Evolutionary conservation across 345 rosid species (phyloP).

Genomic region (Lepidium didymum): DNA sequence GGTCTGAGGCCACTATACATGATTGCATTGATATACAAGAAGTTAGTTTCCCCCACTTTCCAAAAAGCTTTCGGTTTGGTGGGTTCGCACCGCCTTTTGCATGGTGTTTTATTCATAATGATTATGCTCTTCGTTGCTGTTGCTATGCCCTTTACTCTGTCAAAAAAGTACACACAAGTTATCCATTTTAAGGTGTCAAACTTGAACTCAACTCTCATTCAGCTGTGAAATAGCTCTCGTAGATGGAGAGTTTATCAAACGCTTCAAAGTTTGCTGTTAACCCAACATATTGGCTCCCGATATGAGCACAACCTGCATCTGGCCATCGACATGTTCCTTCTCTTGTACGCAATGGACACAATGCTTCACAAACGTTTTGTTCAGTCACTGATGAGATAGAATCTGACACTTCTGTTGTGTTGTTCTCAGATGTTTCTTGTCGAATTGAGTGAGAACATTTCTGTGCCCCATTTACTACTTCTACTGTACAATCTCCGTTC

Average conservation of each 20-base stretch:
- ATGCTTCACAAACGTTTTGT: constrained; percentile 48
- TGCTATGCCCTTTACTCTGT: constrained; percentile 20
- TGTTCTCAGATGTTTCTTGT: constrained; percentile 32
- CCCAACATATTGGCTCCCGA: constrained; percentile 73
- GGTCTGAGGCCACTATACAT: background rate
- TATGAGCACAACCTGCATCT: constrained; percentile 80
- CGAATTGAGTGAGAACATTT: constrained; percentile 33
- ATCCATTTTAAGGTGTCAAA: background rate
- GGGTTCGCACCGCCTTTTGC: background rate
- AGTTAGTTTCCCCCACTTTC: constrained; percentile 20
- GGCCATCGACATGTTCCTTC: constrained; percentile 92
- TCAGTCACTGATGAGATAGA: constrained; percentile 49
- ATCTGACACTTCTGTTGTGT: constrained; percentile 56
- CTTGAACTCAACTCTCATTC: constrained; percentile 24
- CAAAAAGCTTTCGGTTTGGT: constrained; percentile 16
- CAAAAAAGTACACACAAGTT: constrained; percentile 5
- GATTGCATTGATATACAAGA: constrained; percentile 24
- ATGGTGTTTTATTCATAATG: constrained; percentile 2
- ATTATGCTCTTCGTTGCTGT: constrained; percentile 6
- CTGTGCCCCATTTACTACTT: constrained; percentile 37
- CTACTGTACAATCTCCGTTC: constrained; percentile 51
- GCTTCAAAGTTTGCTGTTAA: constrained; percentile 85
- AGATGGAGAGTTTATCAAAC: constrained; percentile 68
- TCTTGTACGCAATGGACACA: constrained; percentile 60
- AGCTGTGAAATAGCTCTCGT: constrained; percentile 64